Conservation (phyloP, 2,329 filamentous ascomycete genomes). For the Sporothrix brasiliensis region DNA sequence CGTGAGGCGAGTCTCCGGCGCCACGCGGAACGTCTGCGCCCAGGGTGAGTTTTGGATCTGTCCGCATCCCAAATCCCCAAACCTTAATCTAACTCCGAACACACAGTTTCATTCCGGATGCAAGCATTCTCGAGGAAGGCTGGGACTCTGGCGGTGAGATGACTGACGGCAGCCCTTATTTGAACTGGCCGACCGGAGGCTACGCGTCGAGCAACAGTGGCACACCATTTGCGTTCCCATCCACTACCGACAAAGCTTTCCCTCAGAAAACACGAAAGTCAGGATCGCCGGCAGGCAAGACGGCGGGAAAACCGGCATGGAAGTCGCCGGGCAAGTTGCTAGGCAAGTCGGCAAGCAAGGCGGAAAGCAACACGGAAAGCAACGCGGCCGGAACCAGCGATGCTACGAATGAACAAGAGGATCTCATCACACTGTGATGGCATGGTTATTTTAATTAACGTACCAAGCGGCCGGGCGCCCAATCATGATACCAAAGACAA, state of each 20-base stretch:
- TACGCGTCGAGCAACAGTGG: not conserved
- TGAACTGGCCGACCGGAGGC: not conserved
- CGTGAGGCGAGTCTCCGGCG: constrained; percentile 39
- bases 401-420: not conserved
- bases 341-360: no score
- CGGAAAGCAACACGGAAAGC: not conserved
- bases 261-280: not conserved
- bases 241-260: not conserved
- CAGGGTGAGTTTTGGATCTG: not conserved
- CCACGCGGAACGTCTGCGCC: constrained; percentile 24
- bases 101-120: constrained; percentile 20
- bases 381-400: not conserved
- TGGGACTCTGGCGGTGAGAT: constrained; percentile 43
- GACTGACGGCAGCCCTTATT: constrained; percentile 40
- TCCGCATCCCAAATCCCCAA: not conserved
- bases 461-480: not conserved
- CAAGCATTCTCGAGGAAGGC: constrained; percentile 35
- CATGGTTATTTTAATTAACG: no score
- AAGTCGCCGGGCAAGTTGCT: no score
- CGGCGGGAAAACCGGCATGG: not conserved
- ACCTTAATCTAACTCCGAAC: not conserved
- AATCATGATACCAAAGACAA: not conserved
- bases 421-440: constrained; percentile 27
- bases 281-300: not conserved
- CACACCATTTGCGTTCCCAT: not conserved